Base-by-base conservation (phyloP, 2,329 filamentous ascomycete genomes). In the Clarireedia hainanense region DNA sequence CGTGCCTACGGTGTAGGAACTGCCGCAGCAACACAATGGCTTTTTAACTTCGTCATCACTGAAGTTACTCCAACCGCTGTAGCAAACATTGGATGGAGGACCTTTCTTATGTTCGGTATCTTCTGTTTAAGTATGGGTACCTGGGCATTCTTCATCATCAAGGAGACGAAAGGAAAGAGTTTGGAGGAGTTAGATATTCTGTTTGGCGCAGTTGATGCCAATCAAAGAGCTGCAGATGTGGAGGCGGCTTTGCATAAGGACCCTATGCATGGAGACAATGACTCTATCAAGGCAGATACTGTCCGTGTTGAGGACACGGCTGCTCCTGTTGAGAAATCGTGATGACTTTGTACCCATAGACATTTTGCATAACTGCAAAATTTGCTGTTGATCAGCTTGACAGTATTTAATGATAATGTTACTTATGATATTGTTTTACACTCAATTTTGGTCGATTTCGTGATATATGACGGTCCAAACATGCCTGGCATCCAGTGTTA, bases 141-240 rank as follows among this genome's bases (percentile, higher is more conserved):
- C 6, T 56, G 77, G 60, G 72, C 78, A 26, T 80, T 71, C 64
- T 77, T 78, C 61, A 76, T 81, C 66, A 73, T 88, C 58, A 83
- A 84, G 61, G 84, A 87, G 72, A 88, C 85, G 49, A 86, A 86
- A 70, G 84, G 83, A 34, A 73, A 85, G 17, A 80, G 78, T 0
- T 76, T 88, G 47, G 85, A 88, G 69, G 79, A 85, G 62, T 73
- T 74, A 58, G 70, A 67, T 56, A 60, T 63, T 17, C 27, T 67
- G 17, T 66, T 67, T 23, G 58, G 56, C 9, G 27, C n/a, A 34
- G 24, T 58, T 9, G 47, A 56, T 37, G 56, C 43, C 4, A 52
- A 55, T 4, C 30, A 24, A 17, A 47, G 58, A 37, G 52, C 52
- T 39, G 50, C 47, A 7, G 58, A 60, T 49, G 50, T 60, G 14